phyloP scores from a whole-genome alignment of 257 asterid species.

The Solanum chiquidenum region DNA sequence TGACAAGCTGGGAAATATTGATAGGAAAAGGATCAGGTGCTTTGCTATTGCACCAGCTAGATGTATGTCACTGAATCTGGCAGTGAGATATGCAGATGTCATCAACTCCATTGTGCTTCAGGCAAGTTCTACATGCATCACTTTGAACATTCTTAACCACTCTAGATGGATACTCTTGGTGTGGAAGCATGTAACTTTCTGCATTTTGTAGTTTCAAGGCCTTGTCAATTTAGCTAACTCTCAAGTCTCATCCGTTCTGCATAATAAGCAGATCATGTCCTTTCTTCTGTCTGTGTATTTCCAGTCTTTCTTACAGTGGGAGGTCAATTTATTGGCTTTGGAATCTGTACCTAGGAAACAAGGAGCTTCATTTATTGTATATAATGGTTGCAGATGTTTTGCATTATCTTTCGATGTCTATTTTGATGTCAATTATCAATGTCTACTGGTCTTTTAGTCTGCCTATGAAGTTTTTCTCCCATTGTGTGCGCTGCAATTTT shows the following conservation, averaged over 20 bases:
- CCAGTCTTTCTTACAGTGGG: background rate
- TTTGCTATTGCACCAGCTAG: conserved; percentile 90
- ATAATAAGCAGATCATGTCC: background rate
- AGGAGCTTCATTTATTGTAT: background rate
- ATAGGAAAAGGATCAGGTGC: conserved; percentile 65
- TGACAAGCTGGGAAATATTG: conserved; percentile 51
- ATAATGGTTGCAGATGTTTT: background rate
- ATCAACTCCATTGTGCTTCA: conserved; percentile 77
- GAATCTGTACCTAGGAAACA: background rate
- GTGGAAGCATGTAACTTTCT: background rate
- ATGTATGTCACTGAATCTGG: conserved; percentile 81
- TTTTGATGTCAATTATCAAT: background rate
- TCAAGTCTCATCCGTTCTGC: background rate
- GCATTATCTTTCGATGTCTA: background rate
- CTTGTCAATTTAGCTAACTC: background rate
- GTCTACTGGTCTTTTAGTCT: background rate
- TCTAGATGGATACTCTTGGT: background rate
- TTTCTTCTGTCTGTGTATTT: background rate
- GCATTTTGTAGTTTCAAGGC: background rate
- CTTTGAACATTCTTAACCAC: background rate
- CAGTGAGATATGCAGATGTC: conserved; percentile 80
- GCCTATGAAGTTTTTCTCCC: background rate
- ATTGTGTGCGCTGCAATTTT: background rate
- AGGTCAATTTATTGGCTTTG: background rate
- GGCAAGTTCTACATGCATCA: conserved; percentile 31